phyloP scores from a whole-genome alignment of 192 early-diverging fungal species.

The Phlyctochytrium bullatum region DNA sequence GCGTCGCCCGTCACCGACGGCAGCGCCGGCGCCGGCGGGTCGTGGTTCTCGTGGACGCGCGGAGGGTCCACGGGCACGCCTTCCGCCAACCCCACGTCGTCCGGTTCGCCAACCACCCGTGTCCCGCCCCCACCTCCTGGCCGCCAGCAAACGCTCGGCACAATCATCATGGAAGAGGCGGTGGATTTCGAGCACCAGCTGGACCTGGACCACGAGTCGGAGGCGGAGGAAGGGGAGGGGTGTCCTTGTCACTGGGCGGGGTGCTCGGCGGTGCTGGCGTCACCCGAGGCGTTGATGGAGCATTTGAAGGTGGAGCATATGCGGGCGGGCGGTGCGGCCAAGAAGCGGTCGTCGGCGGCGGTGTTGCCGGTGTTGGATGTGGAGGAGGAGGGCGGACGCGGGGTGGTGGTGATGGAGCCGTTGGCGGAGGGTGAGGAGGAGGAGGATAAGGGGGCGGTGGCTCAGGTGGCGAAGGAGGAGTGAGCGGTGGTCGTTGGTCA shows the following conservation, averaged over 20 bases:
- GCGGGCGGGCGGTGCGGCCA: background rate
- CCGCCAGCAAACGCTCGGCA: background rate
- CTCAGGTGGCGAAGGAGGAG: too few relatives aligned
- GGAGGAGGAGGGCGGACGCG: background rate
- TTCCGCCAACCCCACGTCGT: too few relatives aligned
- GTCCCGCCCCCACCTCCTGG: too few relatives aligned
- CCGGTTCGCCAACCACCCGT: background rate
- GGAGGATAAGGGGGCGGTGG: too few relatives aligned
- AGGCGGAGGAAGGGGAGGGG: background rate
- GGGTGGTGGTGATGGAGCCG: background rate
- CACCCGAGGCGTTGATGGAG: conserved; percentile 5
- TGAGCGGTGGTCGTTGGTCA: too few relatives aligned
- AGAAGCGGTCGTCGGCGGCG: background rate
- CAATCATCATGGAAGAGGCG: background rate
- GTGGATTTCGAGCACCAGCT: background rate
- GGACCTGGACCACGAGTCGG: background rate
- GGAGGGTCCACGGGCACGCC: too few relatives aligned
- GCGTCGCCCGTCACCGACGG: too few relatives aligned
- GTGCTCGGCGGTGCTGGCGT: conserved; percentile 5
- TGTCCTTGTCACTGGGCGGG: conserved; percentile 10
- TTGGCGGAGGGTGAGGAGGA: background rate
- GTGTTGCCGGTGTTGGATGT: conserved; percentile 3
- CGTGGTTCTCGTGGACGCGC: background rate
- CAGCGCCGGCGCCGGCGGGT: background rate
- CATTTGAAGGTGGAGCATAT: conserved; percentile 15